These are phyloP conservation scores for Chlamydomonas applanata DNA, from an alignment of 139 green algal species.

Conservation along the genomic window DNA sequence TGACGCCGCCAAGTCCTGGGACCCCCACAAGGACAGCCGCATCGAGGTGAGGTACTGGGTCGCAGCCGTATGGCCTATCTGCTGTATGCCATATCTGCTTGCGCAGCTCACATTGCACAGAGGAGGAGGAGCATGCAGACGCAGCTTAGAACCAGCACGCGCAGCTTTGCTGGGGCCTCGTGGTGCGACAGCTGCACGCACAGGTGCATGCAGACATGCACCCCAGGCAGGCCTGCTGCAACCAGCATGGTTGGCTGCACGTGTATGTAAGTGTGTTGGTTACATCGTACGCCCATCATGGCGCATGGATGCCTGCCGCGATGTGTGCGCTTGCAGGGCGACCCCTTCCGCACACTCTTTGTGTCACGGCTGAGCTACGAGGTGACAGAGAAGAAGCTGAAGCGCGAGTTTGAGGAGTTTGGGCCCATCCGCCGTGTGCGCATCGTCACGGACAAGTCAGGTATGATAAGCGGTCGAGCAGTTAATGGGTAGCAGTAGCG, in stretches of 20 bases:
- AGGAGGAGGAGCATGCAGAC: too few species aligned
- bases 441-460: constrained; percentile 72
- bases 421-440: constrained; percentile 77
- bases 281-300: too few species aligned
- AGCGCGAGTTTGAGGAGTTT: constrained; percentile 85
- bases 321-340: constrained; percentile 53
- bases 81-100: too few species aligned
- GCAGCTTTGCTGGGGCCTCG: too few species aligned
- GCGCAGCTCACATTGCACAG: too few species aligned
- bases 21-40: constrained; percentile 73
- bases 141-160: too few species aligned
- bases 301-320: too few species aligned
- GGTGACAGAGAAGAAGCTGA: constrained; percentile 78
- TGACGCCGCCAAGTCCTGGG: constrained; percentile 53
- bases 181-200: too few species aligned
- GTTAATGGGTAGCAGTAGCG: too few species aligned
- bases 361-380: constrained; percentile 75
- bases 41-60: constrained; percentile 69
- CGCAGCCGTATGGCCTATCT: too few species aligned
- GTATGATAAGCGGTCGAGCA: too few species aligned
- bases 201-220: too few species aligned
- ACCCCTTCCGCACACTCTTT: constrained; percentile 90
- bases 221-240: not conserved
- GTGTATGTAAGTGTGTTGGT: not conserved
- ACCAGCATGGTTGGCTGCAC: not conserved